Conservation (phyloP, 139 green algal genomes). For the Picochlorum sp. region DNA sequence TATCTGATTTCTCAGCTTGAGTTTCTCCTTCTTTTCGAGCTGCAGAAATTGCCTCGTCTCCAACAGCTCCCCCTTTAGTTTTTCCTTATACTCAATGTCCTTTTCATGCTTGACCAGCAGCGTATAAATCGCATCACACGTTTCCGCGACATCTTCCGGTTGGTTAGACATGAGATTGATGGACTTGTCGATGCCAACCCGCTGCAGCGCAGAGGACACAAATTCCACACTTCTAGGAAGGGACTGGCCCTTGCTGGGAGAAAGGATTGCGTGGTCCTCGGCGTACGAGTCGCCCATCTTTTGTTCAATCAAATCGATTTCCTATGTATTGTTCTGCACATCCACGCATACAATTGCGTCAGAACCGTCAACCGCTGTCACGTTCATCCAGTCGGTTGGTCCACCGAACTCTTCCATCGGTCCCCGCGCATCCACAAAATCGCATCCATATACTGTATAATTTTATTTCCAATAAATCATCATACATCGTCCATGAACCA, state of each 20-base stretch:
- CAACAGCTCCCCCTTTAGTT: constrained; percentile 24
- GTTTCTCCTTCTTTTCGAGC: constrained; percentile 15
- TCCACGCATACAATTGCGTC: no score
- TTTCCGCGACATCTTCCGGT: constrained; percentile 18
- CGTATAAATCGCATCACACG: constrained; percentile 33
- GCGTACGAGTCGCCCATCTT: no score
- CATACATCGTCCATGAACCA: no score
- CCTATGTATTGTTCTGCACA: no score
- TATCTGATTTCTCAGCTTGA: constrained; percentile 20
- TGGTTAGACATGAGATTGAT: constrained; percentile 32
- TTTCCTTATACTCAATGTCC: constrained; percentile 23
- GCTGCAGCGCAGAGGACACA: not conserved
- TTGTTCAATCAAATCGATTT: no score
- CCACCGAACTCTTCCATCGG: no score
- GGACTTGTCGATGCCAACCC: constrained; percentile 18
- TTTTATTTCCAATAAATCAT: no score
- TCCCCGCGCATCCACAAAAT: no score
- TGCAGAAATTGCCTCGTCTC: constrained; percentile 18
- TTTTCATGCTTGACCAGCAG: constrained; percentile 37
- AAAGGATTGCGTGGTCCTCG: no score
- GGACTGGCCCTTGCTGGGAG: not conserved
- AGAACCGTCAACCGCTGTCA: no score
- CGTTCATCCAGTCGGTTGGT: no score
- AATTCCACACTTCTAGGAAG: not conserved
- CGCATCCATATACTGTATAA: no score